Evolutionary conservation across 2,329 filamentous ascomycete genomes (phyloP), one percentile per base, ranked within the genome.

Genomic region (Cordyceps cateniannulata): DNA sequence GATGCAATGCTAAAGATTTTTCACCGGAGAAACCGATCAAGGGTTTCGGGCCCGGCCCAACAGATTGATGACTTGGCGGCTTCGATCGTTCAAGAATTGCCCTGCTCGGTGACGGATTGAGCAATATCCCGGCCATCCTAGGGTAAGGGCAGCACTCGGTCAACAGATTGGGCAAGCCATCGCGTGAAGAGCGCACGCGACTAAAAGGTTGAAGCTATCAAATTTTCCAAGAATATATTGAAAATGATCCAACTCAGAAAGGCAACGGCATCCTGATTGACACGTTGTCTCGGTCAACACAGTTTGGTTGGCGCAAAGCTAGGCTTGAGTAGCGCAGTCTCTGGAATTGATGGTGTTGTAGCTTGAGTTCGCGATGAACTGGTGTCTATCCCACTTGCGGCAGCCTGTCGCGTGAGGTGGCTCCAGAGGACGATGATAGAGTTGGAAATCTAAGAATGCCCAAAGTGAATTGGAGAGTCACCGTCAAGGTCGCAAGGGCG

Each of bases 341-440:
- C 20, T 32, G 38, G 38, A 59, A 59, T 51, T 35, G 32, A 35
- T 44, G 45, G 29, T 38, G 29, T 27, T 10, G 44, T 20, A 29
- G 32, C 29, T 49, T 22, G 54, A 24, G n/a, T 38, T 12, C 47
- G 32, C 35, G 38, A 51, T 38, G 25, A 52, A 35, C 56, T 45
- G 20, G 10, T 52, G 12, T 45, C 48, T 44, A 32, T 59, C 25
- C 56, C 25, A 27, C 48, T 52, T 59, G 25, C 48, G 56, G 56
- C 38, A 59, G 47, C 48, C 25, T 45, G 56, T 59, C 56, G 56
- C 56, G 56, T 59, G 56, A 52, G 56, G 16, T 24, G 35, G 14
- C 5, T 1, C 5, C 14, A 12, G 5, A 3, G 6, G 16, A 22
- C n/a, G 22, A 38, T 20, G 16, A 16, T 29, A 16, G 3, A 27